Evolutionary conservation across 768 basidiomycete species (phyloP).

Genomic region (Mycena filopes): DNA sequence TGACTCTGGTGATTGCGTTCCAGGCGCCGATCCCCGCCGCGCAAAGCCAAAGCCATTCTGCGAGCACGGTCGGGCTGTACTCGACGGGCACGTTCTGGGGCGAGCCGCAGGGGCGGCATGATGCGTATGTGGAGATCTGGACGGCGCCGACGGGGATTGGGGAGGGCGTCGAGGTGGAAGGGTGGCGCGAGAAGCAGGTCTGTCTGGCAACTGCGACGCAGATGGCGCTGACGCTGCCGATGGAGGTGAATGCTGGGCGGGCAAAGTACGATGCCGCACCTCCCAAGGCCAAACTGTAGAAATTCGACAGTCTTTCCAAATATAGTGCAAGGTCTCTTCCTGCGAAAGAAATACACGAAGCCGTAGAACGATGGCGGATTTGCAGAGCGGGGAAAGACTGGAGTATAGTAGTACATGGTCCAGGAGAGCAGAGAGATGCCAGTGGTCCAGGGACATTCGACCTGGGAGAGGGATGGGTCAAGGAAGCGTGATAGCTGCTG

Average conservation of each 20-base stretch:
- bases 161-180: constrained; percentile 50
- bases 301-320: too few species aligned
- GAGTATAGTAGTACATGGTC: too few species aligned
- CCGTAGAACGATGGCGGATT: too few species aligned
- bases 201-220: constrained; percentile 72
- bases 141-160: constrained; percentile 68
- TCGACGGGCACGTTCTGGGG: constrained; percentile 62
- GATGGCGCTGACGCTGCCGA: constrained; percentile 63
- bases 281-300: constrained; percentile 13
- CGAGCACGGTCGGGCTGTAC: constrained; percentile 68
- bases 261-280: constrained; percentile 20
- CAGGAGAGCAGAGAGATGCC: too few species aligned
- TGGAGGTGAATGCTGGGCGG: constrained; percentile 47
- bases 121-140: constrained; percentile 71
- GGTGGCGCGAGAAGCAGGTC: constrained; percentile 73
- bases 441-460: too few species aligned
- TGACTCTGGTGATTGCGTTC: constrained; percentile 71
- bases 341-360: too few species aligned
- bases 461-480: too few species aligned
- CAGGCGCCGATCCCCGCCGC: constrained; percentile 64
- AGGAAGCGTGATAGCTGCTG: too few species aligned
- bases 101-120: constrained; percentile 67
- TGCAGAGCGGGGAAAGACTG: too few species aligned
- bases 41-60: constrained; percentile 53
- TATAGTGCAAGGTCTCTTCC: too few species aligned